Conservation (phyloP, 2,329 filamentous ascomycete genomes). For the Ophiostoma sp. region DNA sequence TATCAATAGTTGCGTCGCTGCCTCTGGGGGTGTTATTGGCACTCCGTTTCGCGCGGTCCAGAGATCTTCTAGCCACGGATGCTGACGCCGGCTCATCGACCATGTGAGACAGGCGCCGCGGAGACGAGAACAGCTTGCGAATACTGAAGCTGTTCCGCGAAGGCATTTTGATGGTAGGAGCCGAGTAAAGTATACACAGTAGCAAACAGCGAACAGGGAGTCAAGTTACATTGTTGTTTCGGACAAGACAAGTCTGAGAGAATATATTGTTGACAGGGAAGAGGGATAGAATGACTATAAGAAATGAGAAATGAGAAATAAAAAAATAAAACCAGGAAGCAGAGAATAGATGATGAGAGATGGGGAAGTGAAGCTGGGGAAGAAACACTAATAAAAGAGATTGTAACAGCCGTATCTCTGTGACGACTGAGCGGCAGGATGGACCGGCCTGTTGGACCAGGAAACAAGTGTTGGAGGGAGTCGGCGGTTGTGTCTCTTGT, state of each 20-base stretch:
- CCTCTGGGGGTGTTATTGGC: too few relatives aligned
- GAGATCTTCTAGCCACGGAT: too few relatives aligned
- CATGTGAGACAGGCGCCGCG: constrained; percentile 24
- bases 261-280: neutral
- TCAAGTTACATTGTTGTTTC: constrained; percentile 21
- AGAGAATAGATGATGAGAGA: too few relatives aligned
- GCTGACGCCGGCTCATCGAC: neutral
- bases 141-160: constrained; percentile 42
- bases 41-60: too few relatives aligned
- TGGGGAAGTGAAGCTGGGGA: too few relatives aligned
- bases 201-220: neutral
- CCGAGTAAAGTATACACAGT: neutral
- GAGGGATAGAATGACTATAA: constrained; percentile 7
- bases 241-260: constrained; percentile 16
- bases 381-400: too few relatives aligned
- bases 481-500: constrained; percentile 7
- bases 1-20: neutral
- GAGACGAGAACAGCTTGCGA: constrained; percentile 39
- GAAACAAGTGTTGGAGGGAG: neutral
- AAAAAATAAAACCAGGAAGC: neutral
- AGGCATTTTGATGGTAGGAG: constrained; percentile 33
- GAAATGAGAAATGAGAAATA: neutral
- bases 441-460: neutral
- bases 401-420: neutral
- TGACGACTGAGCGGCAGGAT: neutral